Base-by-base conservation (phyloP, 208 protist genomes). In the Perkinsela sp. region DNA sequence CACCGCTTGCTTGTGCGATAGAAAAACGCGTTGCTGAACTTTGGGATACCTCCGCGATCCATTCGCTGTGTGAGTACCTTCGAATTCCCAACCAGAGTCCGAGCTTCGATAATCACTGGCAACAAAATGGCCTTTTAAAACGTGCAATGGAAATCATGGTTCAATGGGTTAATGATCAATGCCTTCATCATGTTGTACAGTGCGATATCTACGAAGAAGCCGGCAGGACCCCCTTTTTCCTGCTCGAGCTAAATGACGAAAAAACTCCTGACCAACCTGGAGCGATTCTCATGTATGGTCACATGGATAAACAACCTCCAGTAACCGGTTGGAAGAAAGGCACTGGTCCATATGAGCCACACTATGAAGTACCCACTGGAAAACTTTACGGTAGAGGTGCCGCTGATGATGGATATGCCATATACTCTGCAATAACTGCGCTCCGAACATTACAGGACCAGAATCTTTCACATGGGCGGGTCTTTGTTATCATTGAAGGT, bases 261-360 rank as follows among this genome's bases (percentile, higher is more conserved):
- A 71, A 72, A 31, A 72, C 78, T 28, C 84, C 75, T 1, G 67
- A 72, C 32, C 78, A 81, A 66, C 28, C 28, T 57, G 68, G 67
- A 0, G 86, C 82, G 30, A 79, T 93, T 32, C 77, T 97, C 16
- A 83, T 95, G 73, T 97, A 96, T 77, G 92, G 92, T 31, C 92
- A 96, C 73, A 87, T 96, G 81, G 93, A 96, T 73, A 96, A 96
- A 78, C 91, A 96, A 83, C 93, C 93, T 30, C 93, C 92, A 29
- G 72, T 95, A 32, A 80, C 74, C 28, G 78, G 78, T 32, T 97
- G 93, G 93, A 73, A 32, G 15, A 88, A 90, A 32, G 93, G 88
- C 13, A 78, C 92, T 2, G 80, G 82, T 70, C 85, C 88, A 0
- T 82, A 88, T 73, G 88, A 78, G 69, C 80, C 88, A 0, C 85